Base-by-base conservation (phyloP, 805 yeast species). In the Metschnikowia santaceciliae region DNA sequence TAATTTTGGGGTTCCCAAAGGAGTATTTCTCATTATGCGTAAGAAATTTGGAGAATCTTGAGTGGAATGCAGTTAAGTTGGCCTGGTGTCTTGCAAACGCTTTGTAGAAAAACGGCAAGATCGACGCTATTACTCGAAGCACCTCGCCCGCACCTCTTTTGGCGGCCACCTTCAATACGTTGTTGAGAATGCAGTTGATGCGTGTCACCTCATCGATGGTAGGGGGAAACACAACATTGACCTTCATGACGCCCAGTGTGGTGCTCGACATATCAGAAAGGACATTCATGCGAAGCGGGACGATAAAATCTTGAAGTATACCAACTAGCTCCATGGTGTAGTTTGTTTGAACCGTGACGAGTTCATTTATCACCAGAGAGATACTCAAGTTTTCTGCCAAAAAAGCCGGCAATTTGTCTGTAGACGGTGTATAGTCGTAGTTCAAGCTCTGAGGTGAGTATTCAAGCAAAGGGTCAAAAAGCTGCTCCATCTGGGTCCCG, bases 51-150 rank as follows among this genome's bases (percentile, higher is more conserved):
- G 77, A 75, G 57, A 81, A 74, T 47, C 77, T 77, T 8, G 82
- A 71, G 15, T 77, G 69, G 58, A 89, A 89, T 48, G 78, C 76
- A 56, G 82, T 83, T 10, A 94, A 80, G 17, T 96, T 96, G 7
- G 97, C 96, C 67, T 91, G 96, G 67, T 92, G 97, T 51, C 97
- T 76, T 75, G 90, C 88, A 59, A 88, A 88, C 0, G 97, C 96
- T 62, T 90, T 88, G 70, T 88, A 92, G 65, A 90, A 92, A 65
- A 89, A 90, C 0, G 97, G 97, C 14, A 92, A 76, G 0, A 94
- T 83, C 47, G 82, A 77, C 3, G 90, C 94, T 62, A 95, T 80
- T 0, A 92, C 96, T 54, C 81, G 84, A 52, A 92, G 67, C 3
- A 89, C 75, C 66, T 92, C 97, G 47, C 78, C 76, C 46, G 86